phyloP scores from a whole-genome alignment of 2,329 filamentous ascomycete genomes.

The Aspergillus tubingensis region DNA sequence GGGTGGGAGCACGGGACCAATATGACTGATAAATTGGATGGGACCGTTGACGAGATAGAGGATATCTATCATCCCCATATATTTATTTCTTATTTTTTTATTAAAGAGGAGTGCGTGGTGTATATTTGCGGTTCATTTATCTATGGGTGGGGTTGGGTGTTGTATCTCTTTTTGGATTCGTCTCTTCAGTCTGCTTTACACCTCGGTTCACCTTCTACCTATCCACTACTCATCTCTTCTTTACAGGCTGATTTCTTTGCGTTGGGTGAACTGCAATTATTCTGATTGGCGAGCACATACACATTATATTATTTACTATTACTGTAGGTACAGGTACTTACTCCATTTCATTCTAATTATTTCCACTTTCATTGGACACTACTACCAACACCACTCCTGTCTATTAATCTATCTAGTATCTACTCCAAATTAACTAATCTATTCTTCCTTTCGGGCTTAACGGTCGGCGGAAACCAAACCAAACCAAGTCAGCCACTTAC shows the following conservation, averaged over 20 bases:
- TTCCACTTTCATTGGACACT: too few species aligned
- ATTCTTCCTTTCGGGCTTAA: too few species aligned
- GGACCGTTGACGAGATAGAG: not conserved
- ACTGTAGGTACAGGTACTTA: too few species aligned
- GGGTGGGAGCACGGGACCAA: not conserved
- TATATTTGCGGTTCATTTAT: not conserved
- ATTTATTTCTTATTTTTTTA: constrained; percentile 1
- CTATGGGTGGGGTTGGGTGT: not conserved
- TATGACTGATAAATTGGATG: not conserved
- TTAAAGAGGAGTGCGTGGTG: not conserved
- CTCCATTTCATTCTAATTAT: too few species aligned
- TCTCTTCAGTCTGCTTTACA: not conserved
- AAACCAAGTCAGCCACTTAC: too few species aligned
- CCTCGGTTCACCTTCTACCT: not conserved
- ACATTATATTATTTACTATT: too few species aligned
- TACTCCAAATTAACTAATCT: too few species aligned
- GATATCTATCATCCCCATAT: not conserved
- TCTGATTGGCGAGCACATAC: too few species aligned
- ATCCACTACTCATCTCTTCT: not conserved
- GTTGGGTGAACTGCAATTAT: too few species aligned
- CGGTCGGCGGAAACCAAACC: too few species aligned
- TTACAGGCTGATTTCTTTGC: not conserved
- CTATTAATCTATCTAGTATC: too few species aligned
- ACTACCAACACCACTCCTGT: too few species aligned
- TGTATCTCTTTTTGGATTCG: not conserved